Evolutionary conservation across 805 yeast genomes (phyloP).

Genomic region (Candida jianshihensis): DNA sequence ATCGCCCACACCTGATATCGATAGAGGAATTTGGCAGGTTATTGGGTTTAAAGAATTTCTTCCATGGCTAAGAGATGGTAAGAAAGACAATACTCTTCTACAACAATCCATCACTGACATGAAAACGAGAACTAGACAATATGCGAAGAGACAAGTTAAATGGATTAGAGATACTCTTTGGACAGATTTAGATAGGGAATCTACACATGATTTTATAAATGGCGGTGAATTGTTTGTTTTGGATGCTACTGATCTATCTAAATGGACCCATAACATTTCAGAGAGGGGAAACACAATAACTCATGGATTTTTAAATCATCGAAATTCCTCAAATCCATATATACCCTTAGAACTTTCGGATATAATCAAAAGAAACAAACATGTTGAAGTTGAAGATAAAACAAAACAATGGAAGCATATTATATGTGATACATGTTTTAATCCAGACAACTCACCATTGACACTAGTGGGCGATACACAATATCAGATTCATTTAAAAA

Average conservation of each 20-base stretch:
- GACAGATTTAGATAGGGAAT: slow-evolving; percentile 48
- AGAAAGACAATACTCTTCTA: slow-evolving; percentile 20
- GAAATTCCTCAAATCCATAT: slow-evolving; percentile 12
- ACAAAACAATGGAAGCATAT: slow-evolving; percentile 57
- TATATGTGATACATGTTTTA: slow-evolving; percentile 59
- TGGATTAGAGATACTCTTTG: slow-evolving; percentile 77
- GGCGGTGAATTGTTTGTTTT: slow-evolving; percentile 63
- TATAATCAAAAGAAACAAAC: background rate
- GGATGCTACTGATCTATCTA: slow-evolving; percentile 65
- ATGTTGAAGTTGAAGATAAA: slow-evolving; percentile 12
- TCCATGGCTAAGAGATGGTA: slow-evolving; percentile 47
- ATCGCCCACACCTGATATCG: slow-evolving; percentile 40
- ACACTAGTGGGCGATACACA: slow-evolving; percentile 68
- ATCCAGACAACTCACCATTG: slow-evolving; percentile 44
- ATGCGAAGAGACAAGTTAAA: slow-evolving; percentile 82
- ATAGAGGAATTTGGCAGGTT: slow-evolving; percentile 86
- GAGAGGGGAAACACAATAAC: slow-evolving; percentile 49
- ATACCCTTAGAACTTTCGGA: slow-evolving; percentile 32
- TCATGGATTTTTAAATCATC: slow-evolving; percentile 27
- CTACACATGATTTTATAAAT: slow-evolving; percentile 36
- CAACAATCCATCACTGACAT: slow-evolving; percentile 55
- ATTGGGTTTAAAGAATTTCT: slow-evolving; percentile 89
- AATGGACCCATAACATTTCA: slow-evolving; percentile 55
- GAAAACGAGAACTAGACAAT: slow-evolving; percentile 80
- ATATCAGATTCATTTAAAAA: slow-evolving; percentile 60